phyloP scores from a whole-genome alignment of 192 early-diverging fungal genomes.

The Coemansia sp. region DNA sequence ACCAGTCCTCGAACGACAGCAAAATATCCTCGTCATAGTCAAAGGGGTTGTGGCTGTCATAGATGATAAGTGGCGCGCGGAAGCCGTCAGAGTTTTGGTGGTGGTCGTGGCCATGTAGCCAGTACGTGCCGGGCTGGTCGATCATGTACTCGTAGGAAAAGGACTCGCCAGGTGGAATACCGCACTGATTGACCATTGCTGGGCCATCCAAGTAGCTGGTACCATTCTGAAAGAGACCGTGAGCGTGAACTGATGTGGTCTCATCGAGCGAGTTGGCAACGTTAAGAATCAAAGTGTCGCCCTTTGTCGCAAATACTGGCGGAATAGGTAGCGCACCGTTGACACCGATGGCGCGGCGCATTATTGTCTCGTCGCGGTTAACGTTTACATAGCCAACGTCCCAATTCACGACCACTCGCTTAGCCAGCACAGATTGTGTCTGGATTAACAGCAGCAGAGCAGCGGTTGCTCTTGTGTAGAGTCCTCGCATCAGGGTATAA shows the following conservation, averaged over 20 bases:
- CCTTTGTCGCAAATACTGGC: conserved; percentile 6
- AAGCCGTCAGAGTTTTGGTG: conserved; percentile 84
- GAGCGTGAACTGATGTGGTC: conserved; percentile 69
- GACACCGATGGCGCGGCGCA: conserved; percentile 65
- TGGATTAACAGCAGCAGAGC: not conserved
- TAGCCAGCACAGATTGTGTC: not conserved
- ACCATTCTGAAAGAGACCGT: conserved; percentile 79
- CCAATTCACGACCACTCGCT: conserved; percentile 57
- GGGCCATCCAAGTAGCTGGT: conserved; percentile 70
- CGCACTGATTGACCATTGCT: conserved; percentile 69
- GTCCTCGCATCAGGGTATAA: not conserved
- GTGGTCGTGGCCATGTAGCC: conserved; percentile 74
- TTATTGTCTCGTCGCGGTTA: conserved; percentile 64
- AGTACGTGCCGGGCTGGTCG: conserved; percentile 77
- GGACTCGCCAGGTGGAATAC: conserved; percentile 63
- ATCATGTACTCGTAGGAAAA: conserved; percentile 69
- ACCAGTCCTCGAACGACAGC: conserved; percentile 72
- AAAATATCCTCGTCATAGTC: conserved; percentile 67
- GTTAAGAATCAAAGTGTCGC: conserved; percentile 34
- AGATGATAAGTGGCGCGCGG: conserved; percentile 68
- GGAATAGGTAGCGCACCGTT: conserved; percentile 66
- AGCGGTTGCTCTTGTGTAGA: not conserved
- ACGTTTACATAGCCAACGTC: conserved; percentile 65
- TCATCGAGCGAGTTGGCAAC: conserved; percentile 60
- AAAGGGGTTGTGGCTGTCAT: conserved; percentile 57